A percentile compares a stretch with the other conserved stretches of the same genome.
Conservation (phyloP, 2,329 filamentous ascomycete genomes). For the Rugonectria rugulosa region DNA sequence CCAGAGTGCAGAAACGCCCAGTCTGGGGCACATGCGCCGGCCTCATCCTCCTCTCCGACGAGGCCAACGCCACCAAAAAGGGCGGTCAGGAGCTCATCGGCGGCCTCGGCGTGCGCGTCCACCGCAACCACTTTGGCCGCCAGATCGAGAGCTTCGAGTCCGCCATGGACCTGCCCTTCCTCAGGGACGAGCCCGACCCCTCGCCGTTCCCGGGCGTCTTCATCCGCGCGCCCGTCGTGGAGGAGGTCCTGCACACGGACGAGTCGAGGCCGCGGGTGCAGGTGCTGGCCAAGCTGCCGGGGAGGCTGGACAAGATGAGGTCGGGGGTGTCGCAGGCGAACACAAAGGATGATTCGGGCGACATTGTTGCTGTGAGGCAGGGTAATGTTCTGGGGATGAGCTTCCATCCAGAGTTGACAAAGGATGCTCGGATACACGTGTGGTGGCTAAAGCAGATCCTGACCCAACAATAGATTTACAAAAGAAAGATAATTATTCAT, state of each 20-base stretch:
- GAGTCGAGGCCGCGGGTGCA: constrained; percentile 52
- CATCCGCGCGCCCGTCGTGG: constrained; percentile 92
- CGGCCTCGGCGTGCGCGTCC: constrained; percentile 87
- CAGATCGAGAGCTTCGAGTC: constrained; percentile 92
- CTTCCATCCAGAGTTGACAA: constrained; percentile 93
- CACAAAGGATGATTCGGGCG: constrained; percentile 59
- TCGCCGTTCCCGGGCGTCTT: constrained; percentile 80
- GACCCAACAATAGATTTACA: constrained; percentile 24
- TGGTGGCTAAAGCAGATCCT: constrained; percentile 86
- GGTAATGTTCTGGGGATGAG: constrained; percentile 94
- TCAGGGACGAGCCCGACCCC: constrained; percentile 49
- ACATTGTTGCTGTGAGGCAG: constrained; percentile 89
- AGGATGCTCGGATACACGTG: constrained; percentile 84
- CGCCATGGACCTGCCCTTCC: constrained; percentile 75
- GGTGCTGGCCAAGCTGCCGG: constrained; percentile 60
- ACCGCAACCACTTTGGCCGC: constrained; percentile 93
- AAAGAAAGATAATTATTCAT: not conserved
- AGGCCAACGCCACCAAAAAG: constrained; percentile 86
- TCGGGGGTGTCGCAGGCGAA: constrained; percentile 48
- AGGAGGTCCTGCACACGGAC: constrained; percentile 67
- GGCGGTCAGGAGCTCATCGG: constrained; percentile 94
- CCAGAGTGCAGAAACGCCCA: constrained; percentile 76
- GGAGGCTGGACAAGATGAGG: constrained; percentile 48
- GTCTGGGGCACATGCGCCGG: constrained; percentile 98
- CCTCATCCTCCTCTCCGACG: constrained; percentile 87